A percentile compares a stretch with the other conserved stretches of the same genome.
These are phyloP conservation scores for Anastatica hierochuntica DNA, from an alignment of 345 rosid species.

Conservation along the genomic window DNA sequence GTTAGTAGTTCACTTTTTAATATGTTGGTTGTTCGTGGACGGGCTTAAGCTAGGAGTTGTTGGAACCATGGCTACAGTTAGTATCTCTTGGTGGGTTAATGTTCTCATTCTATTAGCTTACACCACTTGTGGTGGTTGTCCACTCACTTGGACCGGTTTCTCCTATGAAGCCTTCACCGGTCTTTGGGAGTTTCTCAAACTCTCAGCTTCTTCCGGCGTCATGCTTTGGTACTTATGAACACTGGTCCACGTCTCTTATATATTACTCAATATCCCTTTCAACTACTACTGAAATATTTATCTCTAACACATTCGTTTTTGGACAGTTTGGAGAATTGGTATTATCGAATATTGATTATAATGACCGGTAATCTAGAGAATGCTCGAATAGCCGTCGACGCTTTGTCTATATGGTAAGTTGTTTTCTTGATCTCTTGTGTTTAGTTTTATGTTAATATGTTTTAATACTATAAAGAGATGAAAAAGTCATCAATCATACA, in stretches of 20 bases:
- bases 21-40: constrained; percentile 46
- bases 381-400: constrained; percentile 79
- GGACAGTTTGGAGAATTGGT: constrained; percentile 88
- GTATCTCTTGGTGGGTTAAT: constrained; percentile 58
- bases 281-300: too few relatives aligned
- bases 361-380: constrained; percentile 84
- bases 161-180: constrained; percentile 46
- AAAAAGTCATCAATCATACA: constrained; percentile 4
- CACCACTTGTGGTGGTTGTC: constrained; percentile 36
- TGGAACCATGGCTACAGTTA: constrained; percentile 44
- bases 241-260: too few relatives aligned
- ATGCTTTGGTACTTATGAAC: constrained; percentile 81
- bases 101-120: constrained; percentile 28
- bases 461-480: not conserved
- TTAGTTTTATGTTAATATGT: not conserved
- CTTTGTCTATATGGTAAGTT: constrained; percentile 72
- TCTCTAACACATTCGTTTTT: too few relatives aligned
- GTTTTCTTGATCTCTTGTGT: not conserved
- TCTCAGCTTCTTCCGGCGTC: constrained; percentile 63
- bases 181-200: constrained; percentile 46
- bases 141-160: constrained; percentile 53
- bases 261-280: too few relatives aligned
- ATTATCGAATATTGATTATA: constrained; percentile 58
- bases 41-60: constrained; percentile 35
- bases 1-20: constrained; percentile 30